A percentile compares a stretch with the other conserved stretches of the same genome.
These are phyloP conservation scores for Oryza glaberrima DNA, from an alignment of 176 grass and related monocot species.

Conservation along the genomic window DNA sequence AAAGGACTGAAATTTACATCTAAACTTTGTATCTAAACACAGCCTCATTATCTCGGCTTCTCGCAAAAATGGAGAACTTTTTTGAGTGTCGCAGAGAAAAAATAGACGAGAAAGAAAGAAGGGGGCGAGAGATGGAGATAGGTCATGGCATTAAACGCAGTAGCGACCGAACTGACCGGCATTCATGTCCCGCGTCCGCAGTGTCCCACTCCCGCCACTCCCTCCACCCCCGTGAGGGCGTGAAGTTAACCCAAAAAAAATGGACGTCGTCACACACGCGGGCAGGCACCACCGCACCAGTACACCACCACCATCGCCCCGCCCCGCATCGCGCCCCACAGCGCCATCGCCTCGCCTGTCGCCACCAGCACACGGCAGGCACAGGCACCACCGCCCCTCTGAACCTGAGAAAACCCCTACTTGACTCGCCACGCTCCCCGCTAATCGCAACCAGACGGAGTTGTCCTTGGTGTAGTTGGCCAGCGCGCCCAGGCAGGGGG, in stretches of 20 bases:
- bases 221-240: slow-evolving; percentile 52
- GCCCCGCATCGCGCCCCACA: neutral
- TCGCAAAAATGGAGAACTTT: neutral
- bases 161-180: slow-evolving; percentile 49
- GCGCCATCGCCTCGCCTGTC: slow-evolving; percentile 28
- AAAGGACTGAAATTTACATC: no score
- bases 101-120: neutral
- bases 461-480: neutral
- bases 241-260: slow-evolving; percentile 41
- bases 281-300: neutral
- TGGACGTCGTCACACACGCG: slow-evolving; percentile 26
- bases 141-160: slow-evolving; percentile 41
- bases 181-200: slow-evolving; percentile 45
- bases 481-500: neutral
- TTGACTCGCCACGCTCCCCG: neutral
- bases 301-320: neutral
- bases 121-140: neutral
- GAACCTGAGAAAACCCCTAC: neutral
- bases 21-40: no score
- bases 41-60: no score
- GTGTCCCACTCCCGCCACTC: neutral
- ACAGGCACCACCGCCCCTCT: neutral
- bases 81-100: neutral
- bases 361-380: slow-evolving; percentile 31
- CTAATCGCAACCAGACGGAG: slow-evolving; percentile 2